Evolutionary conservation across 177 flowering plant species (phyloP), one percentile per base, ranked within the genome.

Genomic region (Vitis hybrid): DNA sequence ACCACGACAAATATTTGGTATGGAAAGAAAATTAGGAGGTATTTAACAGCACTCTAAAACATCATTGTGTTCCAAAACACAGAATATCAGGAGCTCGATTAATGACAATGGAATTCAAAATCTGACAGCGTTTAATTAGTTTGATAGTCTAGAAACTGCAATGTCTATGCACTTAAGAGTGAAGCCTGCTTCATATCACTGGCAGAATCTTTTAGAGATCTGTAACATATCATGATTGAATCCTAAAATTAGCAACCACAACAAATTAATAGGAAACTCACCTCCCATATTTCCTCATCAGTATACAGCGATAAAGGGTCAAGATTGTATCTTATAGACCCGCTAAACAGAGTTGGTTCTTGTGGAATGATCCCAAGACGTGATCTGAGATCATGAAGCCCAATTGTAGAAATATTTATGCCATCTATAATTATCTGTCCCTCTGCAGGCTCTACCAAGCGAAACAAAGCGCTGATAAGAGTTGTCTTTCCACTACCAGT

Each of bases 401-500:
- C 91, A 56, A 87, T 79, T 4, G 56, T 72, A 19, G 80, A 73
- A 63, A 85, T 85, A 74, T 87, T 82, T 15, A 82, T 15, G 50
- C 60, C 85, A 77, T 85, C 90, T 15, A 87, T 71, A 6, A 76
- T 15, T 3, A 87, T 82, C 64, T 67, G 77, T 56, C 89, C 89
- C 3, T 67, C 81, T 62, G 78, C 62, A 48, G 88, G 87, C 69
- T 87, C 90, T 46, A 87, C 84, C 56, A 87, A 63, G 19, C 90
- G 83, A 63, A 87, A 87, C 72, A 87, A 66, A 14, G 81, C 82
- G 68, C 86, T 67, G 17, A 87, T 80, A 3, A 86, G 64, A 56
- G 90, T 84, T 32, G 84, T 78, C 66, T 86, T 86, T 52, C 90
- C 90, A 70, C 88, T 84, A 11, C 90, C 86, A 9, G 88, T 87